Percentiles rank a stretch among this genome's conserved stretches.
Evolutionary conservation across 257 asterid species (phyloP).

Genomic region (Gentiana straminea): DNA sequence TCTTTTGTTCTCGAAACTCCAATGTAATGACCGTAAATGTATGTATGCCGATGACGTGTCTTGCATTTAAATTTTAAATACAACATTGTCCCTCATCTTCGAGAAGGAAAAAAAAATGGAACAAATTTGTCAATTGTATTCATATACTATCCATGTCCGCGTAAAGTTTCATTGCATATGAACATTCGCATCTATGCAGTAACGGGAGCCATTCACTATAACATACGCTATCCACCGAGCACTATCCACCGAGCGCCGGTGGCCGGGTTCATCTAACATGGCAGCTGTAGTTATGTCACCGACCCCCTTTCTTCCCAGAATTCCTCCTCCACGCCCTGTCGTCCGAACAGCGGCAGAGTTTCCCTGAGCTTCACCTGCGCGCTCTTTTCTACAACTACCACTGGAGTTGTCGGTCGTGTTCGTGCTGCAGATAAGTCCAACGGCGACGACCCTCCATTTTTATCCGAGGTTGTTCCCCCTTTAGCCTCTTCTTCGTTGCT

Average conservation of each 20-base stretch:
- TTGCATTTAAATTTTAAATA: too few species aligned
- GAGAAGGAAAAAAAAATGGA: too few species aligned
- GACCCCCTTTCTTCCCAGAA: background rate
- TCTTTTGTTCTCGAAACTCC: too few species aligned
- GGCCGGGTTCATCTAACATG: slow-evolving; percentile 6
- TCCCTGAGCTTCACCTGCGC: background rate
- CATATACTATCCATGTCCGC: too few species aligned
- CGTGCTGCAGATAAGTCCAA: slow-evolving; percentile 17
- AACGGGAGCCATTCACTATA: too few species aligned
- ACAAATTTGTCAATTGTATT: too few species aligned
- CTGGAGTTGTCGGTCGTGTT: slow-evolving; percentile 2
- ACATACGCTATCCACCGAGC: too few species aligned
- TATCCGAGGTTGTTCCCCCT: slow-evolving; percentile 20
- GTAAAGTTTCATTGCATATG: too few species aligned
- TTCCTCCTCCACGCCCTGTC: background rate
- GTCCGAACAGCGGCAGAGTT: background rate
- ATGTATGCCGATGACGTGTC: too few species aligned
- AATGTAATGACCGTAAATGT: too few species aligned
- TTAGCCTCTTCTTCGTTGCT: background rate
- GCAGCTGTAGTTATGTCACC: slow-evolving; percentile 8
- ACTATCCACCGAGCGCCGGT: background rate
- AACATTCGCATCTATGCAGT: too few species aligned
- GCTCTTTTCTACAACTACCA: background rate
- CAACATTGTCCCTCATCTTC: too few species aligned
- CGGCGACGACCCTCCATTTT: slow-evolving; percentile 6